These are phyloP conservation scores for Cinchona pubescens DNA, from an alignment of 257 asterid species.

Conservation along the genomic window DNA sequence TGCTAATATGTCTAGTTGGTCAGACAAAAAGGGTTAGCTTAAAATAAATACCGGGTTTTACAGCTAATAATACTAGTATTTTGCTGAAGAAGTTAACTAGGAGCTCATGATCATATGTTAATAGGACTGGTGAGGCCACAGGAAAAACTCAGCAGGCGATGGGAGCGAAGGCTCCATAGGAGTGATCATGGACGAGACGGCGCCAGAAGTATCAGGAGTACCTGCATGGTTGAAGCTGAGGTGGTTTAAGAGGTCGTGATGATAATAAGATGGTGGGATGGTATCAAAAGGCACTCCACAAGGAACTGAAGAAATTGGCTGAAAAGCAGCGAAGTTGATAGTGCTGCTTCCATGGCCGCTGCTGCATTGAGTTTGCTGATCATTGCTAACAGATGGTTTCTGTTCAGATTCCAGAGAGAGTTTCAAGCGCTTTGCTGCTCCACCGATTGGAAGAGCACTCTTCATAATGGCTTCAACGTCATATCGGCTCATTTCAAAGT, in stretches of 20 bases:
- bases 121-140: constrained; percentile 88
- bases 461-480: constrained; percentile 77
- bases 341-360: constrained; percentile 39
- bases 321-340: constrained; percentile 58
- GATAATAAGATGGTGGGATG: constrained; percentile 28
- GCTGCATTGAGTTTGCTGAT: constrained; percentile 41
- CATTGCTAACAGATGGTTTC: constrained; percentile 25
- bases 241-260: constrained; percentile 59
- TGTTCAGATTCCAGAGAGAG: constrained; percentile 55
- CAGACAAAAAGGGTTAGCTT: constrained; percentile 37
- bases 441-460: constrained; percentile 87
- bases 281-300: constrained; percentile 63
- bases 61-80: constrained; percentile 13
- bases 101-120: constrained; percentile 23
- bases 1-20: constrained; percentile 38
- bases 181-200: constrained; percentile 35
- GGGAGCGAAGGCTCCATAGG: constrained; percentile 50
- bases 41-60: constrained; percentile 11
- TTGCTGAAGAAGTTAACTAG: constrained; percentile 31
- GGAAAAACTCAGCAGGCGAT: constrained; percentile 56
- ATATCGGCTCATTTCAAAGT: constrained; percentile 87
- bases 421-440: constrained; percentile 75
- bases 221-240: constrained; percentile 24
- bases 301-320: constrained; percentile 47
- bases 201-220: constrained; percentile 19